Conservation (phyloP, 1,284 basidiomycete species). For the Trametes hirsuta region DNA sequence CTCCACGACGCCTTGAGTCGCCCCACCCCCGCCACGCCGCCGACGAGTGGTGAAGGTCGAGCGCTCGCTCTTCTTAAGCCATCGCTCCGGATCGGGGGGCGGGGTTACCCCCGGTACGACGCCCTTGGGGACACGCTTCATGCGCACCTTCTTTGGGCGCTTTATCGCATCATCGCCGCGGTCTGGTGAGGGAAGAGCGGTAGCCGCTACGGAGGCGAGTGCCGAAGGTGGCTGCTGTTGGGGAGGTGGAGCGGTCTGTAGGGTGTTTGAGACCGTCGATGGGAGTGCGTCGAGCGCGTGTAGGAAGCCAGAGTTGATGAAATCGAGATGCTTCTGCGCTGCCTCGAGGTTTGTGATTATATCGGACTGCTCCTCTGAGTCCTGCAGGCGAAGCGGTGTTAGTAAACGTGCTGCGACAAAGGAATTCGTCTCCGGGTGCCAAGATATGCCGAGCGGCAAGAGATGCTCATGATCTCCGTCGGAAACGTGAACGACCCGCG, state of each 20-base stretch:
- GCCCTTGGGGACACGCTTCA: slow-evolving; percentile 69
- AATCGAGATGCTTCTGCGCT: slow-evolving; percentile 79
- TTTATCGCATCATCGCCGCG: slow-evolving; percentile 20
- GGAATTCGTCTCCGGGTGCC: neutral
- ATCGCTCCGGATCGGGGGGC: slow-evolving; percentile 77
- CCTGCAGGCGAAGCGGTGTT: slow-evolving; percentile 41
- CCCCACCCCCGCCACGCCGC: slow-evolving; percentile 59
- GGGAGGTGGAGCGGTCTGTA: slow-evolving; percentile 66
- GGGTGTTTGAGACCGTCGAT: slow-evolving; percentile 47
- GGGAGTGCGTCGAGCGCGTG: slow-evolving; percentile 64
- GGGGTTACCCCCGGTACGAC: slow-evolving; percentile 77
- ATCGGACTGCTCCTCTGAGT: slow-evolving; percentile 86
- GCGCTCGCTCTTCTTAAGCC: slow-evolving; percentile 81
- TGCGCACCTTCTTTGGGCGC: slow-evolving; percentile 57
- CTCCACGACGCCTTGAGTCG: slow-evolving; percentile 62
- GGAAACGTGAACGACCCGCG: neutral
- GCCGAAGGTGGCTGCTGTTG: slow-evolving; percentile 34
- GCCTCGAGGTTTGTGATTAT: slow-evolving; percentile 83
- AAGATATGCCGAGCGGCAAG: neutral
- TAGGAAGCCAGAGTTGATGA: slow-evolving; percentile 72
- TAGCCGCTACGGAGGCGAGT: slow-evolving; percentile 35
- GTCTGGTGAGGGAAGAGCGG: slow-evolving; percentile 30
- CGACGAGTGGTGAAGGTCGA: slow-evolving; percentile 54
- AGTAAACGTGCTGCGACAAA: neutral
- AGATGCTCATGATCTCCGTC: neutral